Base-by-base conservation (phyloP, 257 asterid genomes). In the Anisodus tanguticus region DNA sequence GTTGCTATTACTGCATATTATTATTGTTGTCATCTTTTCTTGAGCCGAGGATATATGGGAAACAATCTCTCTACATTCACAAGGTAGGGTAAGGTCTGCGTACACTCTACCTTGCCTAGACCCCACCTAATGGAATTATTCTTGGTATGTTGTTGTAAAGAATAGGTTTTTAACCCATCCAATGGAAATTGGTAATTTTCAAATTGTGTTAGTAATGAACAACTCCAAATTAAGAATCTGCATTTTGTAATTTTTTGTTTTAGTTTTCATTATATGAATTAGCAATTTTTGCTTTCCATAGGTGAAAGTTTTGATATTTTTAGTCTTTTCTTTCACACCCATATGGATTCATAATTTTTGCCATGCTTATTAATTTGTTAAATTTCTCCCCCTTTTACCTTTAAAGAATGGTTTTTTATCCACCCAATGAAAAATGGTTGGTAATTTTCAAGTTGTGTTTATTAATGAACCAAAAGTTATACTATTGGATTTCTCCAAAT, bases 261-360 rank as follows among this genome's bases (percentile, higher is more conserved):
- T 76, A 41, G 5, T 41, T 4, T 45, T 39, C 22, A 3, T 53
- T 53, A 8, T 10, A 53, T 53, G 10, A 53, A 53, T 22, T 60
- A n/a, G 11, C 35, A n/a, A 31, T 60, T 7, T 60, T 60, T 7
- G 31, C 35, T 60, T n/a, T 8, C 9, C 31, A 7, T 7, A 22
- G 67, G 10, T n/a, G 67, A 43, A 43, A n/a, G 80, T 71, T 71
- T 49, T 71, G n/a, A 71, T 45, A 4, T 45, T 70, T 66, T 31
- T 1, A 66, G 47, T 22, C 26, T 22, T 22, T 22, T 22, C 26
- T 22, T 22, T 72, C 43, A 10, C 17, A 19, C 19, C 59, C 80
- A 72, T 19, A 47, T 72, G n/a, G 41, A 9, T 19, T 72, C 39
- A 47, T 72, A 59, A 47, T n/a, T 47, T 47, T 71, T 72, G 0